Evolutionary conservation across 441 rosid genomes (phyloP), one percentile per base, ranked within the genome.

Genomic region (Pelargonium citronellum): DNA sequence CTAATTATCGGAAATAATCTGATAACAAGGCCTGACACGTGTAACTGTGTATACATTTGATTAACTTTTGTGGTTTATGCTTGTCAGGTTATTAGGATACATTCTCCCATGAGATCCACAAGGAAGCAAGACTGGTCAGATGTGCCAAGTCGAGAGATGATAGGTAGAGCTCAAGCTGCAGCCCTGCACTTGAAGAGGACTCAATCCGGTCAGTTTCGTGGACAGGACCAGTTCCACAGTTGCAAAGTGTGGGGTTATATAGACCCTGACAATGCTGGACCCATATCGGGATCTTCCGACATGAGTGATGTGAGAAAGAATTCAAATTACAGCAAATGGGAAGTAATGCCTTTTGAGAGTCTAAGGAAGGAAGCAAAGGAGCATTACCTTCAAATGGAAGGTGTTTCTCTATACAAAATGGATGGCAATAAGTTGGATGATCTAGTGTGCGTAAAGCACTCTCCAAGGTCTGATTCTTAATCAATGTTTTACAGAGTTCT

Each of bases 391-490:
- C 89, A 89, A 75, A 91, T 90, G 99, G 85, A 83, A 80, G 88
- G 89, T 15, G 89, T 85, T 9, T 89, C 97, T 70, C 82, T 90
- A 64, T 95, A 95, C 85, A 95, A 95, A 79, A 95, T 95, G 94
- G 99, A 95, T 63, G 97, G 99, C 12, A 95, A 91, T 77, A 91
- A 81, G 72, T 83, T 95, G 81, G 99, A 95, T 67, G 97, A 95
- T 86, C 85, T 95, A 71, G 97, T 95, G 41, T 95, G 99, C 22
- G 87, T 91, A 30, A 83, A 84, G 79, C 97, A 89, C 69, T 61
- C 92, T 20, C 47, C 37, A 63, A 75, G 79, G 77, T 80, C 86
- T 9, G 77, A 75, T 78, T 80, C 73, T 66, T 85, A 81, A 82
- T 39, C 49, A 39, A 46, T 64, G n/a, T 7, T 30, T 20, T 43